Evolutionary conservation across 495 filamentous ascomycete genomes (phyloP), one percentile per base, ranked within the genome.

Genomic region (Aspergillus taichungensis): DNA sequence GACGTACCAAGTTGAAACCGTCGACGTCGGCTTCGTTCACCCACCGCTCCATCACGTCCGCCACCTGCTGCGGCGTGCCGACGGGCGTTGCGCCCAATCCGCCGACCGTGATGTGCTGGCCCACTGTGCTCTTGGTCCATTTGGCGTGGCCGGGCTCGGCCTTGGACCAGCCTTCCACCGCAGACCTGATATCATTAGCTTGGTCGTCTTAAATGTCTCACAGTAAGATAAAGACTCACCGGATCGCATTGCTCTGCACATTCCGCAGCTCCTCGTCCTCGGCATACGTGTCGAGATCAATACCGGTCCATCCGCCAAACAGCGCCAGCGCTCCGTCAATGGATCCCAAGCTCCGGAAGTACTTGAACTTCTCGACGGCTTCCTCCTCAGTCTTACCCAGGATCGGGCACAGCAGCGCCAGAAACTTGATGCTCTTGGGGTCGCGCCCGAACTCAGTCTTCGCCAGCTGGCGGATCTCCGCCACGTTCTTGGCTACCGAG

Each of bases 51-150:
- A 84, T 62, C 13, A 72, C 63, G 54, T 83, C 76, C 0, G 79
- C 79, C 28, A 85, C 74, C 29, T 74, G 74, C 37, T 59, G 50
- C 1, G 80, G 59, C 1, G 75, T 81, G 0, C 79, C 80, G 6
- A 82, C 71, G 0, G 66, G 59, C 0, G 75, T 74, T 0, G 73
- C 68, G 0, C 77, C 78, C 9, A 71, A 50, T 4, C 80, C 80
- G 12, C 82, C 81, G 9, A 84, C 67, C 10, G 71, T 77, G 46
- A 86, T 71, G 48, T 82, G 77, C 53, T 82, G 63, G 0, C 75
- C 81, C 5, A 85, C 69, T 6, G 76, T 79, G 10, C 66, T 51
- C 59, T 80, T 80, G 3, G 79, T 84, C 81, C 80, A 85, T 64
- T 78, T 80, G 3, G 62, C 53, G 3, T 68, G 73, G 34, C 53